These are phyloP conservation scores for Leccinum subtestaceum DNA, from an alignment of 768 basidiomycete genomes.

Conservation along the genomic window DNA sequence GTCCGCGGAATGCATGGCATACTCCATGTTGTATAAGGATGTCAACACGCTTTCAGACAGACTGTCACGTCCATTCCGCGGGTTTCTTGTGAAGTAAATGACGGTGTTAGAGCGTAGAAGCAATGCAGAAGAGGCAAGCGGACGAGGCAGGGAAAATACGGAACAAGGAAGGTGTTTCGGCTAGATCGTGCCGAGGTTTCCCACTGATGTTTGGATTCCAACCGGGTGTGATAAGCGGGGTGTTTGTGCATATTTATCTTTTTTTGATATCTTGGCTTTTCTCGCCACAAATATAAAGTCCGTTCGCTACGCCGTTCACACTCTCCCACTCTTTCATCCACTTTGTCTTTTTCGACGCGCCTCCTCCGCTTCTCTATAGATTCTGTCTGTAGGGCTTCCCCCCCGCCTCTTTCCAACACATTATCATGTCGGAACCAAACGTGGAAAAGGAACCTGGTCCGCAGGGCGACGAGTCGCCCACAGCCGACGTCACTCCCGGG, in stretches of 20 bases:
- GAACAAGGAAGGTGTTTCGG: conserved; percentile 16
- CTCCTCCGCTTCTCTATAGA: conserved; percentile 22
- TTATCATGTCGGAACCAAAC: conserved; percentile 37
- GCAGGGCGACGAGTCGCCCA: conserved; percentile 45
- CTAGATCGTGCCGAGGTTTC: conserved; percentile 24
- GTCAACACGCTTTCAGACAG: background rate
- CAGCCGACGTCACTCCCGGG: conserved; percentile 19
- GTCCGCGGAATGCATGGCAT: background rate
- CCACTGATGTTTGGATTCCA: conserved; percentile 21
- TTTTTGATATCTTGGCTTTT: conserved; percentile 29
- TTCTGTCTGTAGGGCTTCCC: conserved; percentile 28
- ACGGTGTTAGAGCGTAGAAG: conserved; percentile 16
- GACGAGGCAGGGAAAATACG: conserved; percentile 19
- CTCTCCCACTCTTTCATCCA: conserved; percentile 34
- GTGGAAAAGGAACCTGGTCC: conserved; percentile 69
- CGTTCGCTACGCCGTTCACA: conserved; percentile 24
- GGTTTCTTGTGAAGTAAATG: background rate
- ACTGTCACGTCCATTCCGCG: background rate
- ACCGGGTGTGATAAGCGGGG: conserved; percentile 19
- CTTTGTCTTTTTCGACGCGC: conserved; percentile 12
- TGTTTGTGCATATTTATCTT: conserved; percentile 28
- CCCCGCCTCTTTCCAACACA: background rate
- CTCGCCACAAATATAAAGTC: conserved; percentile 34
- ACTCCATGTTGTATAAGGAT: background rate
- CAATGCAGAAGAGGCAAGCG: conserved; percentile 1